Evolutionary conservation across 2,329 filamentous ascomycete genomes (phyloP), one percentile per base, ranked within the genome.

Genomic region (Pezizomycotina sp.): DNA sequence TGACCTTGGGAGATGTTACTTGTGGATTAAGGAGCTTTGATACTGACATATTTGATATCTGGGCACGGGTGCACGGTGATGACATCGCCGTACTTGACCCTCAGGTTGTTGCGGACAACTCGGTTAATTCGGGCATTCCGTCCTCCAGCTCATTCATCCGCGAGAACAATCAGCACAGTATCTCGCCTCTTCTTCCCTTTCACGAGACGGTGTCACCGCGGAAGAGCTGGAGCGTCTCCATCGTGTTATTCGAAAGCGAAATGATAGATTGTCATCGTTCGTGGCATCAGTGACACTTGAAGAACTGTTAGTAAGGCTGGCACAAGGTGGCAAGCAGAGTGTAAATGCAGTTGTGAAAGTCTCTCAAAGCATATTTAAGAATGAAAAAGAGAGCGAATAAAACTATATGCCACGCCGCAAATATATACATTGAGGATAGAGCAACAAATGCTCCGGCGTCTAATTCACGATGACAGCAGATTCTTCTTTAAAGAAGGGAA

Each of bases 171-270:
- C 56, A 98, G 67, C 43, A 95, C 89, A 3, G 89, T 98, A 57
- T 98, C 89, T 70, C 93, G 93, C 62, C 89, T 74, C 79, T 95
- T 98, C 75, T 98, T 98, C 62, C 89, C 89, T 65, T 92, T 92
- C 38, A 98, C 86, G 42, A 95, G 36, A 98, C 91, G 49, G 89
- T 98, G 59, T 98, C 89, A 51, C 89, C 89, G 57, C 91, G 81
- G 77, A 98, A 98, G 46, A 98, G 77, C 66, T 93, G 83, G 49
- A 98, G 77, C 44, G 77, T 75, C 63, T 98, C 89, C 89, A 98
- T 98, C 51, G 89, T 95, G 62, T 89, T 84, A 68, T 93, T 92
- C 42, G 89, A 93, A 43, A 98, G 74, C 51, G 83, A 82, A 57
- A 98, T 93, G 61, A 95, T 91, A 48, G 89, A 74, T 98, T 98